phyloP scores from a whole-genome alignment of 176 grass and related monocot species.

The Zea mays region DNA sequence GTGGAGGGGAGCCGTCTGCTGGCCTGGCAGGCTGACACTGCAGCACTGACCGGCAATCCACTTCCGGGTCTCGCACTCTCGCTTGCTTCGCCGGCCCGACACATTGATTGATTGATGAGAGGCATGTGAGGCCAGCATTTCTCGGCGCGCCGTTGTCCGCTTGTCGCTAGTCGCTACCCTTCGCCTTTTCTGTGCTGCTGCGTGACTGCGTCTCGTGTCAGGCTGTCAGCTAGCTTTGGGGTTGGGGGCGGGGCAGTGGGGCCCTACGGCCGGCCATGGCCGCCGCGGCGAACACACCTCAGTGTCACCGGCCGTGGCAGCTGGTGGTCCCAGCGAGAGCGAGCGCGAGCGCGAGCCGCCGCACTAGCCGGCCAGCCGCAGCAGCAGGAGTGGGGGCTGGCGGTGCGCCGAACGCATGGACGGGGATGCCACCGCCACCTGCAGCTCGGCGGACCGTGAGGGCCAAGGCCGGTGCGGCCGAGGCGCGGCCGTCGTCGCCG shows the following conservation, averaged over 20 bases:
- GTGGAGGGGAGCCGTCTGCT: too few relatives aligned
- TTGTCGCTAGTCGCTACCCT: not conserved
- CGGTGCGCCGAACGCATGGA: not conserved
- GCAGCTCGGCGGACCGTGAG: not conserved
- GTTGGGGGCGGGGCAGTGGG: not conserved
- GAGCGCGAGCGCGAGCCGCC: not conserved
- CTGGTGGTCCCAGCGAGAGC: not conserved
- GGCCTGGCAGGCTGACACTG: not conserved
- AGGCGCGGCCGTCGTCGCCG: conserved; percentile 33
- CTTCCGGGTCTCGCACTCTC: not conserved
- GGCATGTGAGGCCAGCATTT: conserved; percentile 24
- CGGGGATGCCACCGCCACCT: not conserved
- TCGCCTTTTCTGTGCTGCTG: not conserved
- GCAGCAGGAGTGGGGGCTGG: not conserved
- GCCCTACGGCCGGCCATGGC: conserved; percentile 28
- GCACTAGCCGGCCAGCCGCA: not conserved
- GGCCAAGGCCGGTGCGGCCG: conserved; percentile 31
- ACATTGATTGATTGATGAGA: not conserved
- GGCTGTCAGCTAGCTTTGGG: not conserved
- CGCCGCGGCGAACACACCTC: not conserved
- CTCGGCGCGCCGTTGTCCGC: not conserved
- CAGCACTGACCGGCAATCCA: not conserved
- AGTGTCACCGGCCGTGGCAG: not conserved
- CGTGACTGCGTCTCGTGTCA: not conserved
- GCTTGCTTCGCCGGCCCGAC: not conserved